Base-by-base conservation (phyloP, 1,139 yeast species). In the Ogataea hybrid region DNA sequence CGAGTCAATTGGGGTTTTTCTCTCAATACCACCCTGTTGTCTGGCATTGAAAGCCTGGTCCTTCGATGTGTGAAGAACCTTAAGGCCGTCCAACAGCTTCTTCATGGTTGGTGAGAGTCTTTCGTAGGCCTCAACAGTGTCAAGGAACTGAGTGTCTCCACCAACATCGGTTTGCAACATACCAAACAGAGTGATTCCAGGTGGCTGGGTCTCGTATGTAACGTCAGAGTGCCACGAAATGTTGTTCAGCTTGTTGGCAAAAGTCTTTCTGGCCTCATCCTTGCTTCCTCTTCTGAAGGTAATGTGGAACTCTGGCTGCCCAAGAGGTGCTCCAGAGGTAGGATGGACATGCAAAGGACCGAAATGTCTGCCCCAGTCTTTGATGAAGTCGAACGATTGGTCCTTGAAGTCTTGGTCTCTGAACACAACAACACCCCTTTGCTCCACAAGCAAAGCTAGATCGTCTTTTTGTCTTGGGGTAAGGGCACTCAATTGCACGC, bases 311-410 rank as follows among this genome's bases (percentile, higher is more conserved):
- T 81, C 82, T 2, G 83, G 77, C 50, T 68, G 65, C 42, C 66
- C 73, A 44, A 66, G 65, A 27, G 90, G 90, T 7, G 84, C 74
- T 9, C 87, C 85, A 6, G 86, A 77, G 3, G 87, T 80, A 37
- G 89, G 87, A 57, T 84, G 92, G 42, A 79, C 71, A 63, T 84
- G 92, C 41, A 82, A 69, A 10, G 79, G 77, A 11, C 90, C 90
- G 63, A 73, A 84, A 59, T 80, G 74, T 39, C 68, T 67, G 25
- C 84, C 87, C 56, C 75, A 75, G 12, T 74, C 69, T 35, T 68
- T 71, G 36, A 74, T 71, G 49, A 67, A 75, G 32, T 67, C 68
- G 6, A 84, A 79, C 31, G 85, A 86, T 47, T 74, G 63, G 31
- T 69, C 68, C 36, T 78, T 73, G 49, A 81, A 73, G 54, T 84